phyloP scores from a whole-genome alignment of 352 stramenopile genomes.

The Blastocystis sp. region DNA sequence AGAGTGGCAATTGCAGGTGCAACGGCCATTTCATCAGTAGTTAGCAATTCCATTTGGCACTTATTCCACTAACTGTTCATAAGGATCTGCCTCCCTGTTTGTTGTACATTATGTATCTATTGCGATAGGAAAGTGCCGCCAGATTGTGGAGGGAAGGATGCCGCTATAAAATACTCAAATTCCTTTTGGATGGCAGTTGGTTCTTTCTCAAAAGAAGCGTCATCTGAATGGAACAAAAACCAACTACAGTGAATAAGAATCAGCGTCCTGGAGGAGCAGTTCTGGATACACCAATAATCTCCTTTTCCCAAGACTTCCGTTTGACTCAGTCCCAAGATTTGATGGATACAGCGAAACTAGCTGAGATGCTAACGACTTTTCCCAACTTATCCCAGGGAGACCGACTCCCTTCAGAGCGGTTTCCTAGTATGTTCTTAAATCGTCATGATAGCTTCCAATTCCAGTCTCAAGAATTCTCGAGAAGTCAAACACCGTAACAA shows the following conservation, averaged over 20 bases:
- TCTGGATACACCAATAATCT: not conserved
- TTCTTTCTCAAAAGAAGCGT: no score
- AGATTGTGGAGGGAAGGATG: no score
- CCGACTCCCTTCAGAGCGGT: not conserved
- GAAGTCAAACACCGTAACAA: not conserved
- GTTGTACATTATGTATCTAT: not conserved
- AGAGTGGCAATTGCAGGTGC: not conserved
- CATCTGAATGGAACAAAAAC: no score
- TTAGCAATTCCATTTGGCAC: not conserved
- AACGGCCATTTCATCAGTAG: not conserved
- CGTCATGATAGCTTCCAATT: not conserved
- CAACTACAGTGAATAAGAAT: no score
- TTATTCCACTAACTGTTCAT: slow-evolving; percentile 3
- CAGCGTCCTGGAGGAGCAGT: not conserved
- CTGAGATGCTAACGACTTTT: not conserved
- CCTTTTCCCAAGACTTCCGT: slow-evolving; percentile 29
- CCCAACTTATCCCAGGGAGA: not conserved
- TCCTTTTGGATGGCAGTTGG: no score
- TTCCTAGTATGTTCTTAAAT: not conserved
- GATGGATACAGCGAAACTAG: not conserved
- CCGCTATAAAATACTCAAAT: no score
- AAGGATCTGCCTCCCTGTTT: not conserved
- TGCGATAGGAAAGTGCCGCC: no score
- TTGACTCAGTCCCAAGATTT: slow-evolving; percentile 24
- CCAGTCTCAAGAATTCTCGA: slow-evolving; percentile 25